Base-by-base conservation (phyloP, 75 land plant species). In the Sequoia sempervirens region DNA sequence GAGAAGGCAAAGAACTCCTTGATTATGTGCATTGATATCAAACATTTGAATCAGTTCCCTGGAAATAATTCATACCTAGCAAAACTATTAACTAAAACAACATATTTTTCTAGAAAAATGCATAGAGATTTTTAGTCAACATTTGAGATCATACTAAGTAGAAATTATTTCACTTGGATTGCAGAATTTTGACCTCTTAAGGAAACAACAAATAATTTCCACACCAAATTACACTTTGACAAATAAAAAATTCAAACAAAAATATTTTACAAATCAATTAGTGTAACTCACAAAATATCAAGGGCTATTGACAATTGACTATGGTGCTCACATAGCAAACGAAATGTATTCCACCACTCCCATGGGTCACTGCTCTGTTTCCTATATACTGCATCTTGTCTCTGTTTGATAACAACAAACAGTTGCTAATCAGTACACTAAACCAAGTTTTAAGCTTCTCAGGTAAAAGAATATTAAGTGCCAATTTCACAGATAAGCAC, bases 321-420 rank as follows among this genome's bases (percentile, higher is more conserved):
- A 72, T 96, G 99, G 75, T 98, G 97, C 83, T 98, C 99, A 88
- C 99, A 98, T 3, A 98, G 92, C 81, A 91, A 84, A 41, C 94
- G 89, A 68, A 93, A 93, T 87, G 89, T 86, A 45, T 93, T 91
- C 94, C 94, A 93, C 87, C 87, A 88, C 75, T 93, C 94, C 94
- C 94, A 93, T 3, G 91, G 80, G 64, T 93, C 99, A 70, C 76
- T 82, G 5, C 76, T 54, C 28, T 82, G 87, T 53, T 81, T 83
- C 40, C 85, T 87, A 13, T 83, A 14, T 47, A 87, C 83, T 5
- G 83, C 75, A 37, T 85, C 89, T 54, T 84, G 82, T 75, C 78
- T 76, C 93, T 93, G 84, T 38, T 43, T 56, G 28, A 79, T 53
- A 23, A 28, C 28, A 61, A 6, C 70, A 7, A 75, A 86, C 58